These are phyloP conservation scores for Vishniacozyma victoriae DNA, from an alignment of 768 basidiomycete species.

Conservation along the genomic window DNA sequence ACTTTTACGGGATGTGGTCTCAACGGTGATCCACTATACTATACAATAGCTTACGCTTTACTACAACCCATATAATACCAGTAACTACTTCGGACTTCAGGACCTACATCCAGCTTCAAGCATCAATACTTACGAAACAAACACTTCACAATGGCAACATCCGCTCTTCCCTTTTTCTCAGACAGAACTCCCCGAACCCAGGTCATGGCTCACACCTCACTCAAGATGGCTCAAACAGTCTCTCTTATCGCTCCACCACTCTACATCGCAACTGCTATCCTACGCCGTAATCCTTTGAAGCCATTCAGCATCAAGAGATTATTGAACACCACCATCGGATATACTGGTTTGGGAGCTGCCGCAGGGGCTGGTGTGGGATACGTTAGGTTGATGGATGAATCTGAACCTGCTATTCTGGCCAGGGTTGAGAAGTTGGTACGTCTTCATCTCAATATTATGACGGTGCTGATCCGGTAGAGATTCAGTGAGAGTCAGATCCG, in stretches of 20 bases:
- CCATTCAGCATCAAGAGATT: conserved; percentile 32
- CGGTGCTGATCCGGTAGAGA: conserved; percentile 9
- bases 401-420: conserved; percentile 24
- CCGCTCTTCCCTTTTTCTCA: conserved; percentile 16
- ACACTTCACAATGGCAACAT: conserved; percentile 17
- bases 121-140: neutral
- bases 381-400: conserved; percentile 21
- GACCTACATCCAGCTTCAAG: too few relatives aligned
- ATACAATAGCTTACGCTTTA: too few relatives aligned
- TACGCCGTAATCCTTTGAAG: conserved; percentile 11
- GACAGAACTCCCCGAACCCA: conserved; percentile 22
- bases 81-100: too few relatives aligned
- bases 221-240: conserved; percentile 37
- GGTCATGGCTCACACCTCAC: conserved; percentile 33
- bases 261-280: conserved; percentile 27
- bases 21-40: too few relatives aligned
- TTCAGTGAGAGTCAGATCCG: conserved; percentile 29
- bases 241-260: conserved; percentile 34
- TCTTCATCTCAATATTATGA: neutral
- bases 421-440: conserved; percentile 28
- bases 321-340: conserved; percentile 14
- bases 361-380: conserved; percentile 24
- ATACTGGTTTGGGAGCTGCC: conserved; percentile 19
- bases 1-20: too few relatives aligned
- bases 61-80: too few relatives aligned